Percentiles rank a stretch among this genome's conserved stretches.
phyloP scores from a whole-genome alignment of 768 basidiomycete genomes.

The Lactifluus hygrophoroides region DNA sequence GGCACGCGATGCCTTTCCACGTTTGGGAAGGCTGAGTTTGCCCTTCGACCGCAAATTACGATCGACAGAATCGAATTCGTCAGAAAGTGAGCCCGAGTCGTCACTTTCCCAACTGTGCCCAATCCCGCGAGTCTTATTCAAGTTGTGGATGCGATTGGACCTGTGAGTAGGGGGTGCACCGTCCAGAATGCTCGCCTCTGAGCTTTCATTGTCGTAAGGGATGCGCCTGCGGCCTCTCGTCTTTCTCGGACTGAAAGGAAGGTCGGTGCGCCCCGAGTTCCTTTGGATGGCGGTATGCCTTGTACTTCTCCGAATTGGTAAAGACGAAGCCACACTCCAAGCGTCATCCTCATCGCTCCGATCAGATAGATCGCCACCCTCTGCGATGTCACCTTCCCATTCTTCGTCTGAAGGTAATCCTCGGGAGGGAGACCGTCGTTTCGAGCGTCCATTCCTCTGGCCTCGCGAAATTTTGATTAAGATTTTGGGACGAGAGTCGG shows the following conservation, averaged over 20 bases:
- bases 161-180: constrained; percentile 29
- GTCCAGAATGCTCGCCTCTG: constrained; percentile 22
- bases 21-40: constrained; percentile 25
- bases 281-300: constrained; percentile 11
- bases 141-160: constrained; percentile 41
- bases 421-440: background rate
- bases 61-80: constrained; percentile 26
- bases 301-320: constrained; percentile 10
- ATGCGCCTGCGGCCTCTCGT: constrained; percentile 35
- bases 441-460: constrained; percentile 14
- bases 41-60: constrained; percentile 29
- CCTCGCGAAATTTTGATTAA: constrained; percentile 27
- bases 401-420: constrained; percentile 28
- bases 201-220: constrained; percentile 33
- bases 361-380: constrained; percentile 13
- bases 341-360: constrained; percentile 17
- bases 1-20: constrained; percentile 34
- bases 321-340: constrained; percentile 6
- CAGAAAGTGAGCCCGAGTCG: background rate
- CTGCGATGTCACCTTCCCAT: constrained; percentile 24
- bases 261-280: constrained; percentile 24
- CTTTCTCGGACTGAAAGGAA: constrained; percentile 66
- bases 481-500: constrained; percentile 43
- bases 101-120: constrained; percentile 25
- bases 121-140: constrained; percentile 28